Percentiles rank a stretch among this genome's conserved stretches.
Evolutionary conservation across 768 basidiomycete species (phyloP).

Genomic region (Phlegmacium glaucopus): DNA sequence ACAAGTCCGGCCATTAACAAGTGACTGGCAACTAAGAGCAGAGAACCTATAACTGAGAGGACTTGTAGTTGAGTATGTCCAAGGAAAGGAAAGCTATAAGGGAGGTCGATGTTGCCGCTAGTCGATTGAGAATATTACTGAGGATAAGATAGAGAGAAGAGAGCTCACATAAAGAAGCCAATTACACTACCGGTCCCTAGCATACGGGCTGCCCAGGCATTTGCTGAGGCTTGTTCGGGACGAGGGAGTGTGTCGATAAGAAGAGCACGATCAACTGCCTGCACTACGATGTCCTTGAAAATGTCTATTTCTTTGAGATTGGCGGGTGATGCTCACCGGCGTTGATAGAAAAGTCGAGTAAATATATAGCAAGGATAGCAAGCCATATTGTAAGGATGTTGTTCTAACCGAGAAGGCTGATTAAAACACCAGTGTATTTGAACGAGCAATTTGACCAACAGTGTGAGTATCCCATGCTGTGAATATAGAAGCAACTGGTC

Average conservation of each 20-base stretch:
- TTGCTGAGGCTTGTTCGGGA: conserved; percentile 73
- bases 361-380: conserved; percentile 55
- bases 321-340: conserved; percentile 28
- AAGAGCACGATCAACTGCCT: conserved; percentile 87
- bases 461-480: conserved; percentile 27
- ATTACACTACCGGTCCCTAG: conserved; percentile 79
- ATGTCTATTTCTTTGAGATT: not conserved
- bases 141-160: not conserved
- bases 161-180: conserved; percentile 81
- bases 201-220: conserved; percentile 97
- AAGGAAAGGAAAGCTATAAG: conserved; percentile 64
- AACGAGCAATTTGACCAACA: conserved; percentile 18
- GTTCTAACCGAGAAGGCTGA: conserved; percentile 39
- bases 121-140: not conserved
- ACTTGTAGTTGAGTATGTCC: conserved; percentile 81
- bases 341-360: conserved; percentile 60
- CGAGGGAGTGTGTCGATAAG: conserved; percentile 83
- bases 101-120: conserved; percentile 82
- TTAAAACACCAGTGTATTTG: not conserved
- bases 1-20: conserved; percentile 54
- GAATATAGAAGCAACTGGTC: conserved; percentile 56
- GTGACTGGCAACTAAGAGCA: conserved; percentile 67
- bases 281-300: conserved; percentile 43
- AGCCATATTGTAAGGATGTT: conserved; percentile 68
- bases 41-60: conserved; percentile 68